A percentile compares a stretch with the other conserved stretches of the same genome.
phyloP scores from a whole-genome alignment of 768 basidiomycete genomes.

The Gloeopeniophorella convolvens region DNA sequence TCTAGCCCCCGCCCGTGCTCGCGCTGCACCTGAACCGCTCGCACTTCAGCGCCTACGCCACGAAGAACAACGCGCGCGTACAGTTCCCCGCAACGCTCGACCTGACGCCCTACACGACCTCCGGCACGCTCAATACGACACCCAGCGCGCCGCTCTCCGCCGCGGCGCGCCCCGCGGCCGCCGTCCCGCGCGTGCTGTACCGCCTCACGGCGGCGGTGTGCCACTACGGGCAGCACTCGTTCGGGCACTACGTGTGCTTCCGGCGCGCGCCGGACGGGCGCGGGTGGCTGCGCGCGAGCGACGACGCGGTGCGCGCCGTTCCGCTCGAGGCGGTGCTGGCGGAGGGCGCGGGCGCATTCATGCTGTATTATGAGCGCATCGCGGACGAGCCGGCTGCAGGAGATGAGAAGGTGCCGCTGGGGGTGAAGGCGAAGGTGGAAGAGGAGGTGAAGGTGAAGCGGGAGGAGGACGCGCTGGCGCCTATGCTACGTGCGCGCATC shows the following conservation, averaged over 20 bases:
- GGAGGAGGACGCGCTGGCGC: slow-evolving; percentile 17
- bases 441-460: slow-evolving; percentile 16
- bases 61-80: slow-evolving; percentile 81
- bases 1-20: slow-evolving; percentile 78
- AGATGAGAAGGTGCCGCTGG: slow-evolving; percentile 28
- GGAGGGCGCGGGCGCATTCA: slow-evolving; percentile 76
- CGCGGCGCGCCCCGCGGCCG: slow-evolving; percentile 49
- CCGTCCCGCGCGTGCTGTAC: slow-evolving; percentile 65
- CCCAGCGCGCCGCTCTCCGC: slow-evolving; percentile 36
- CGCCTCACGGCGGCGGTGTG: slow-evolving; percentile 82
- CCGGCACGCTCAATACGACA: slow-evolving; percentile 64
- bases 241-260: slow-evolving; percentile 92
- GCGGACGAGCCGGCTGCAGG: slow-evolving; percentile 36
- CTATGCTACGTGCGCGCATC: slow-evolving; percentile 39
- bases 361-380: slow-evolving; percentile 90
- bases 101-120: slow-evolving; percentile 82
- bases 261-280: slow-evolving; percentile 67
- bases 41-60: slow-evolving; percentile 65
- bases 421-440: background rate
- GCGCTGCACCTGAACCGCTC: slow-evolving; percentile 91
- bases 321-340: slow-evolving; percentile 67
- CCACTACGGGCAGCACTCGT: slow-evolving; percentile 89
- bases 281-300: slow-evolving; percentile 87
- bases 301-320: slow-evolving; percentile 72
- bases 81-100: slow-evolving; percentile 85